phyloP scores from a whole-genome alignment of 805 yeast species.

The Metschnikowia borealis region DNA sequence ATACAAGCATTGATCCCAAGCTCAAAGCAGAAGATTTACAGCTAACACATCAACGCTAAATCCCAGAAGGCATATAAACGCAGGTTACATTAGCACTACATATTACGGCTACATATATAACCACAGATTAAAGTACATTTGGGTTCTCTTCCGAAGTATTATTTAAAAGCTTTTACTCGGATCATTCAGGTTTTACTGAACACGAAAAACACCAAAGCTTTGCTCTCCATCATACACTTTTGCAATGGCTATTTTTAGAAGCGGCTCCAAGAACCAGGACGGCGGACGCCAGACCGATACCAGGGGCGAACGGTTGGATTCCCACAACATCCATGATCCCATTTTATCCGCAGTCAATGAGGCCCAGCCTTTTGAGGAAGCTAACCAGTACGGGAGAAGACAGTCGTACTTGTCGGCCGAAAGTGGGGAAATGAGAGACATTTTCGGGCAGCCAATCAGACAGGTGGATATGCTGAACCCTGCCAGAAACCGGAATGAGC shows the following conservation, averaged over 20 bases:
- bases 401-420: conserved; percentile 45
- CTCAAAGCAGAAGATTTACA: too few relatives aligned
- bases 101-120: too few relatives aligned
- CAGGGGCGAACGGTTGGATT: conserved; percentile 6
- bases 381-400: conserved; percentile 42
- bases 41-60: background rate
- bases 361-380: conserved; percentile 88
- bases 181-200: too few relatives aligned
- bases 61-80: too few relatives aligned
- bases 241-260: conserved; percentile 19
- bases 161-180: background rate
- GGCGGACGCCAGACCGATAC: conserved; percentile 20
- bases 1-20: too few relatives aligned
- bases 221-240: background rate
- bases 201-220: too few relatives aligned
- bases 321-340: conserved; percentile 61
- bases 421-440: conserved; percentile 62
- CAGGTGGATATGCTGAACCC: conserved; percentile 91
- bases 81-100: too few relatives aligned
- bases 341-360: conserved; percentile 89
- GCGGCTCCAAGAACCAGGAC: conserved; percentile 22
- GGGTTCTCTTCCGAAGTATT: too few relatives aligned
- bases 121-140: too few relatives aligned
- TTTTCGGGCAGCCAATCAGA: conserved; percentile 77
- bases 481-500: conserved; percentile 85